Evolutionary conservation across 495 filamentous ascomycete genomes (phyloP), one percentile per base, ranked within the genome.

Genomic region (Amorphotheca resinae): DNA sequence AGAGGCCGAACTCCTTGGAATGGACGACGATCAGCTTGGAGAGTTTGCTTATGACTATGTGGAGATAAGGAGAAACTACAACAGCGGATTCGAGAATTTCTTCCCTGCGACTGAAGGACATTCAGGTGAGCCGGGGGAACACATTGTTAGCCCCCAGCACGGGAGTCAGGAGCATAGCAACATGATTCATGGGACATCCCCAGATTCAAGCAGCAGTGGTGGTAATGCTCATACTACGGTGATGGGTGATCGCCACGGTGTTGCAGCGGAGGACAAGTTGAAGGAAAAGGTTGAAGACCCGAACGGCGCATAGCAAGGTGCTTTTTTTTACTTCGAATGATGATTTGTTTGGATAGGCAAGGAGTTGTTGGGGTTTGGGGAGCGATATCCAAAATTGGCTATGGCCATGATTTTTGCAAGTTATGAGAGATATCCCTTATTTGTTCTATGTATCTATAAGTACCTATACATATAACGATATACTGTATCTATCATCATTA

Each of bases 41-140:
- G 91, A 98, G 63, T 98, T 98, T 58, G 93, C 91, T 5, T 98
- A 98, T 67, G 91, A 98, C 64, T 98, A 98, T 61, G 91, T 98
- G 52, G 91, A 98, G 69, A 91, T 98, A 47, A 80, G 91, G 44
- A 78, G 91, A 46, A 91, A 98, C 60, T 98, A 95, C 68, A n/a
- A n/a, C n/a, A n/a, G n/a, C n/a, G n/a, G n/a, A n/a, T n/a, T n/a
- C n/a, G 76, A 95, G 12, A 91, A 91, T 34, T 98, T 91, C 91
- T 95, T 86, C 3, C 89, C 91, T 0, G 82, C 85, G 44, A 84
- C 84, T 60, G 77, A 82, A 25, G 80, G 80, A 49, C 69, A 68
- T 12, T 77, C 82, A 25, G 79, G 80, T 49, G 56, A 63, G 25
- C 66, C 64, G 23, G 72, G 71, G 36, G 73, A 79, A 32, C 72